Percentiles rank a stretch among this genome's conserved stretches.
These are phyloP conservation scores for Psidium friedrichsthalianum DNA, from an alignment of 345 rosid genomes.

Conservation along the genomic window DNA sequence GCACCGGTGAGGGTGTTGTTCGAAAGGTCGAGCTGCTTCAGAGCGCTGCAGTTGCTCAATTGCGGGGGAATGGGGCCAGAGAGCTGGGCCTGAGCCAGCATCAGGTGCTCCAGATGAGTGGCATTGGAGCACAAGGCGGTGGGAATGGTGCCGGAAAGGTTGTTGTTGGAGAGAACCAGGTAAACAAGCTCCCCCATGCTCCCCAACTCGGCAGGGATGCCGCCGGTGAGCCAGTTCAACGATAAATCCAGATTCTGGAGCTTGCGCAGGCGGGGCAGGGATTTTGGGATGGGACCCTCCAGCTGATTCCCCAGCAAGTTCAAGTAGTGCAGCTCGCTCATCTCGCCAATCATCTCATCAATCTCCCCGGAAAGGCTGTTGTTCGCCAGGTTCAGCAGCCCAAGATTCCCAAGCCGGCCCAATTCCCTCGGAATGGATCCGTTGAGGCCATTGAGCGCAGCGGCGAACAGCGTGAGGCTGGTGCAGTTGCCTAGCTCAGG, in stretches of 20 bases:
- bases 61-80: conserved; percentile 62
- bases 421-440: conserved; percentile 66
- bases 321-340: conserved; percentile 49
- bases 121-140: conserved; percentile 40
- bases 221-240: conserved; percentile 51
- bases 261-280: conserved; percentile 28
- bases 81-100: conserved; percentile 43
- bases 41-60: conserved; percentile 40
- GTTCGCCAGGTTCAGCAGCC: conserved; percentile 52
- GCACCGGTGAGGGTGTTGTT: conserved; percentile 62
- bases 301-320: conserved; percentile 62
- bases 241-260: conserved; percentile 72
- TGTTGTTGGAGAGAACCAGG: conserved; percentile 54
- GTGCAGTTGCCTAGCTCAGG: conserved; percentile 69
- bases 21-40: conserved; percentile 71
- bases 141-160: conserved; percentile 48
- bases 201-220: conserved; percentile 67
- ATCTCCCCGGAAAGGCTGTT: conserved; percentile 67
- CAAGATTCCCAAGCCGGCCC: conserved; percentile 39
- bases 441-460: conserved; percentile 47
- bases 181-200: conserved; percentile 45
- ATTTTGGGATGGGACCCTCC: conserved; percentile 50
- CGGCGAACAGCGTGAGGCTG: conserved; percentile 36
- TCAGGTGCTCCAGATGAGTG: conserved; percentile 36
- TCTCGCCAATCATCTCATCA: conserved; percentile 48